These are phyloP conservation scores for Mallotus nudiflorus DNA, from an alignment of 345 rosid genomes.

Conservation along the genomic window DNA sequence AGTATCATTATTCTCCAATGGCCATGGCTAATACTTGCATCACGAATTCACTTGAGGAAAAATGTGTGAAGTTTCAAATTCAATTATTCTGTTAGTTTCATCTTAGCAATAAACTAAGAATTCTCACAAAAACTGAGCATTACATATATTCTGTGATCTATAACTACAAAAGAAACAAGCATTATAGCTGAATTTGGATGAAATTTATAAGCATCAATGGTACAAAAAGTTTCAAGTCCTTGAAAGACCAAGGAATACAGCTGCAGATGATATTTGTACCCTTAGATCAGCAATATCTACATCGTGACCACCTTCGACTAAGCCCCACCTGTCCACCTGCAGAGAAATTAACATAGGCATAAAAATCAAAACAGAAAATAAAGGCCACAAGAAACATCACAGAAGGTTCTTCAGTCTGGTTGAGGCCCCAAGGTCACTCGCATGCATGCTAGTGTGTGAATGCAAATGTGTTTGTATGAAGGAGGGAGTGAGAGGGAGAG, in stretches of 20 bases:
- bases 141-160: constrained; percentile 4
- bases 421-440: not conserved
- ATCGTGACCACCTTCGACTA: constrained; percentile 97
- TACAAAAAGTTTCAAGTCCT: constrained; percentile 27
- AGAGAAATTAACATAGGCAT: constrained; percentile 5
- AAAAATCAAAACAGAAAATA: constrained; percentile 6
- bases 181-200: not conserved
- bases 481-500: not conserved
- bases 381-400: not conserved
- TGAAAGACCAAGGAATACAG: constrained; percentile 83
- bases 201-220: not conserved
- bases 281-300: constrained; percentile 88
- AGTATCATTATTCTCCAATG: not conserved
- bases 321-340: constrained; percentile 94
- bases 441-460: not conserved
- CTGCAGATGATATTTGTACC: constrained; percentile 85
- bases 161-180: not conserved
- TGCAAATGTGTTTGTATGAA: not conserved
- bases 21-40: too few species aligned
- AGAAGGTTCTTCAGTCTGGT: not conserved
- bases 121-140: not conserved
- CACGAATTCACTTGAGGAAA: not conserved
- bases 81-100: not conserved
- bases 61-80: not conserved
- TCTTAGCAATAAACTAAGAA: not conserved